These are phyloP conservation scores for Trifolium subterraneum DNA, from an alignment of 306 rosid species.

Conservation along the genomic window DNA sequence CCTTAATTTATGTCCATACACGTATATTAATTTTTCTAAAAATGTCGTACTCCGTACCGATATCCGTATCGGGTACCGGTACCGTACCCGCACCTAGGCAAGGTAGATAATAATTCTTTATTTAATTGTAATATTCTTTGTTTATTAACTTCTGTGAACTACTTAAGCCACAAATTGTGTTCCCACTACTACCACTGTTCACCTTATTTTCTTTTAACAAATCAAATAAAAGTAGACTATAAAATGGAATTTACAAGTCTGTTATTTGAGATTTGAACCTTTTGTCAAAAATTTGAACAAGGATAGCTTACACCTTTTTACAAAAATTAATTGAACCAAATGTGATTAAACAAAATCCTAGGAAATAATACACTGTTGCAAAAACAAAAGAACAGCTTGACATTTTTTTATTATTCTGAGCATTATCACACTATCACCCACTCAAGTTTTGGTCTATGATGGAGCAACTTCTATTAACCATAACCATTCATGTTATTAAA, in stretches of 20 bases:
- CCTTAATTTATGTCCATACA: too few relatives aligned
- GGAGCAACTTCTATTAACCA: background rate
- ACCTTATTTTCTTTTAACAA: background rate
- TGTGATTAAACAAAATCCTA: too few relatives aligned
- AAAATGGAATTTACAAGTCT: background rate
- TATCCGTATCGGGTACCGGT: too few relatives aligned
- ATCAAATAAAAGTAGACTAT: background rate
- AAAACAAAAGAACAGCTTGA: background rate
- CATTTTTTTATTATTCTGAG: background rate
- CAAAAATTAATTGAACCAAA: background rate
- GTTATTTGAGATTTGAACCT: background rate
- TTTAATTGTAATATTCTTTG: background rate
- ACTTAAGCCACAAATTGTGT: constrained; percentile 2
- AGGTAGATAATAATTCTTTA: background rate
- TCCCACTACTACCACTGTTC: background rate
- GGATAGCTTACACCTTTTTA: background rate
- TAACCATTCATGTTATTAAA: background rate
- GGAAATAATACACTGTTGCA: background rate
- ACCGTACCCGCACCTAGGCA: too few relatives aligned
- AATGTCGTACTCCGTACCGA: too few relatives aligned
- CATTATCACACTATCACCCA: background rate
- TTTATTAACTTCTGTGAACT: background rate
- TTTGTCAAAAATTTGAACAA: background rate
- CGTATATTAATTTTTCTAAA: too few relatives aligned
- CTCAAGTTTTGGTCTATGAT: background rate